Evolutionary conservation across 495 filamentous ascomycete species (phyloP), one percentile per base, ranked within the genome.

Genomic region (Cercophora newfieldiana): DNA sequence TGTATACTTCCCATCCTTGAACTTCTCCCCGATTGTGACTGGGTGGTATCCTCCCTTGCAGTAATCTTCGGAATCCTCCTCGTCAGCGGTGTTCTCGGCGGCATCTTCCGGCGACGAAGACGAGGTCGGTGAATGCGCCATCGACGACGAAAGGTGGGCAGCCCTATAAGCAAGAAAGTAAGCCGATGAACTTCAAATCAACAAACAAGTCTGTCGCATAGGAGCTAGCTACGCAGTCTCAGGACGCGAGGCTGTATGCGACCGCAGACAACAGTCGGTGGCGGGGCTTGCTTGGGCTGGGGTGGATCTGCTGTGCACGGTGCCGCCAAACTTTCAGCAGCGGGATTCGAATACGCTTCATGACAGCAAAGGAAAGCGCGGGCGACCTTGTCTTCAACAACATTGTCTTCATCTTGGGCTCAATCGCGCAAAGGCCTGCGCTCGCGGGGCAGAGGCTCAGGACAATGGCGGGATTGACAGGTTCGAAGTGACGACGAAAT

Each of bases 1-100:
- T 5, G 94, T 93, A 79, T 99, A 99, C 75, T 92, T 93, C 63
- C 93, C 95, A 74, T 98, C 91, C 74, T 99, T 99, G 85, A 97
- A 99, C 69, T 91, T 90, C 79, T 99, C 95, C 61, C 95, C 95
- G 56, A 97, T 90, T 59, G 84, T 83, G 28, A 98, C 96, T 0
- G 95, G 95, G 72, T 99, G 95, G 74, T 99, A 99, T 37, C 95
- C 95, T 67, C 95, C 95, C 78, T 97, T 98, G 83, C 94, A 97
- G 80, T 99, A 99, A 75, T 99, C 95, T 75, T 99, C 95, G 29
- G 93, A 97, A 74, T 98, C 96, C 79, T 99, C 95, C 79, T 99
- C 95, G 70, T 99, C 95, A 57, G 95, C 96, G 5, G 95, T 96
- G 70, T 94, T 92, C 72, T 96, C 92, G 72, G 93, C 85, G 67